Evolutionary conservation across 768 basidiomycete genomes (phyloP).

Genomic region (Fomitopsis pulvina): DNA sequence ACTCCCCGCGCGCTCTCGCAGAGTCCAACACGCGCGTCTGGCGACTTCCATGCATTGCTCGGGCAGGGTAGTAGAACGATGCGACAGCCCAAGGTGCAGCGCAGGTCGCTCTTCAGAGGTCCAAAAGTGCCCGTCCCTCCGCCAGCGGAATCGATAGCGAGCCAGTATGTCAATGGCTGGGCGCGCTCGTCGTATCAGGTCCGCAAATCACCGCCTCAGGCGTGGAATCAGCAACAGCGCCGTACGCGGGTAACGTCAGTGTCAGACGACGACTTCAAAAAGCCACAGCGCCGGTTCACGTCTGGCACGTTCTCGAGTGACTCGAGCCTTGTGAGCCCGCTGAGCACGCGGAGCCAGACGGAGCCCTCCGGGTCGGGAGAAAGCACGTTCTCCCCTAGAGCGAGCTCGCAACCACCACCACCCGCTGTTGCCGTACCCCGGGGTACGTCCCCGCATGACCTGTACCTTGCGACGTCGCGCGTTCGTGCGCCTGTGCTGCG

Average conservation of each 20-base stretch:
- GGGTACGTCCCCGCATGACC: conserved; percentile 47
- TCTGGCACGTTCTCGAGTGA: conserved; percentile 42
- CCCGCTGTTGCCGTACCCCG: conserved; percentile 6
- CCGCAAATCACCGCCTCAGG: conserved; percentile 1
- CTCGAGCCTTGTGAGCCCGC: conserved; percentile 34
- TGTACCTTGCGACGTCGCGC: conserved; percentile 51
- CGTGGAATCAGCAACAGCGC: not conserved
- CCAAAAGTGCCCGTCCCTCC: conserved; percentile 33
- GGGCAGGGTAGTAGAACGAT: not conserved
- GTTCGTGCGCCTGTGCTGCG: conserved; percentile 67
- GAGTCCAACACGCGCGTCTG: conserved; percentile 12
- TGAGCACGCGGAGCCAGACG: conserved; percentile 16
- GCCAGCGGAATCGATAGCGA: conserved; percentile 39
- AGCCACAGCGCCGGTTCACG: conserved; percentile 34
- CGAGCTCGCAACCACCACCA: conserved; percentile 18
- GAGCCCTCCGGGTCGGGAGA: conserved; percentile 9
- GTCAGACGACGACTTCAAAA: conserved; percentile 36
- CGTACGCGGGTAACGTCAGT: conserved; percentile 11
- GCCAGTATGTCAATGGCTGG: conserved; percentile 46
- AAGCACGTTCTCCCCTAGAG: conserved; percentile 7
- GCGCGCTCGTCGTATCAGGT: conserved; percentile 24
- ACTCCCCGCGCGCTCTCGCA: conserved; percentile 8
- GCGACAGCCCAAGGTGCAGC: conserved; percentile 5
- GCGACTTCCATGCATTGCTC: conserved; percentile 8
- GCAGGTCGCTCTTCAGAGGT: conserved; percentile 34